phyloP scores from a whole-genome alignment of 1,284 basidiomycete species.

The Chalciporus piperatoides region DNA sequence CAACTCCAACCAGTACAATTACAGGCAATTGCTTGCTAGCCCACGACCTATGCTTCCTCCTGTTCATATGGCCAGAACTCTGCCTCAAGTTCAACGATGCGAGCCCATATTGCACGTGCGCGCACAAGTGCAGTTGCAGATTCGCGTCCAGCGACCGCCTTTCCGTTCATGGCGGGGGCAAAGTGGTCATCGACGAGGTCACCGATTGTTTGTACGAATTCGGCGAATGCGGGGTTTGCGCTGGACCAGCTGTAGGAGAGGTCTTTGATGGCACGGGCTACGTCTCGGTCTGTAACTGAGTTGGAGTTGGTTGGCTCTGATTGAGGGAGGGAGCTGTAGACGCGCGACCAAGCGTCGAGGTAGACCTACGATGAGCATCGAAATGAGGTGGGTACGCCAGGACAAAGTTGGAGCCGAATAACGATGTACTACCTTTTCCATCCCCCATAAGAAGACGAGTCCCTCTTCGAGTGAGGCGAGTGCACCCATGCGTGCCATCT shows the following conservation, averaged over 20 bases:
- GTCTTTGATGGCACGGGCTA: constrained; percentile 40
- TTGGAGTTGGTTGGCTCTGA: neutral
- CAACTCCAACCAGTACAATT: neutral
- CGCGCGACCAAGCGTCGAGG: constrained; percentile 62
- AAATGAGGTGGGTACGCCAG: constrained; percentile 2
- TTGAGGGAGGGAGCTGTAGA: constrained; percentile 33
- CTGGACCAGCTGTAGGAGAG: constrained; percentile 66
- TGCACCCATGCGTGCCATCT: constrained; percentile 55
- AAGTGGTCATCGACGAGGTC: constrained; percentile 48
- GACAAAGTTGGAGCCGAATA: neutral
- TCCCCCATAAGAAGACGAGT: constrained; percentile 71
- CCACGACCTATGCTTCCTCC: constrained; percentile 14
- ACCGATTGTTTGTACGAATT: constrained; percentile 56
- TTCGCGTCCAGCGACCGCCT: constrained; percentile 7
- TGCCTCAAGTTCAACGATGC: constrained; percentile 57
- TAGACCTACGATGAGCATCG: constrained; percentile 40
- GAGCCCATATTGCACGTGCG: constrained; percentile 54
- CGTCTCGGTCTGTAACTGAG: neutral
- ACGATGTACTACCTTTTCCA: constrained; percentile 56
- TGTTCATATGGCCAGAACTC: constrained; percentile 53
- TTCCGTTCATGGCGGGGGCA: constrained; percentile 11
- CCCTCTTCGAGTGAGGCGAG: constrained; percentile 56
- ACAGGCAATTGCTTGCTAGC: neutral
- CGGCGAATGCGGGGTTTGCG: constrained; percentile 49
- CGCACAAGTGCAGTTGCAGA: constrained; percentile 18